Evolutionary conservation across 1,139 yeast species (phyloP), one percentile per base, ranked within the genome.

Genomic region (Casaregolazyma lundiana): DNA sequence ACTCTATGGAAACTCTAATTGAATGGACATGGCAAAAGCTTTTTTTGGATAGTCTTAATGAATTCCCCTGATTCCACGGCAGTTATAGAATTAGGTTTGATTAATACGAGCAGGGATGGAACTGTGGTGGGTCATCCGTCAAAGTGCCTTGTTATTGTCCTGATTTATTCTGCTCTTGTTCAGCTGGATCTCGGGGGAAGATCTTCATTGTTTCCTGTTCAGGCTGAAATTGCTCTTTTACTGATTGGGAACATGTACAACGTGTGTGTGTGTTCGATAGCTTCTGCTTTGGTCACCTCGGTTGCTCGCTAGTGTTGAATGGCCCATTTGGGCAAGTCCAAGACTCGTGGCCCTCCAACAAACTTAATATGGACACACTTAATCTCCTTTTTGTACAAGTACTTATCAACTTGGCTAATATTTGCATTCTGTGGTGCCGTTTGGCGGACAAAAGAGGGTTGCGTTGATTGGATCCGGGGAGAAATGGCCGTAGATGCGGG

Each of bases 311-410:
- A n/a, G 32, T 26, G 11, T 26, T 26, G 32, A 26, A 3, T 26
- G 32, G 5, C 32, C 13, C 15, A 15, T n/a, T 26, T 26, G 4
- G 32, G 32, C 15, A 26, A 26, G 32, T 26, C 32, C 13, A 26
- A 11, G 32, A 13, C 13, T 26, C 13, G 32, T 26, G 13, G 32
- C 15, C n/a, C n/a, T n/a, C 15, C 32, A 26, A 26, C 32, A 7
- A 26, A 26, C 32, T n/a, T 26, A 26, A 26, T n/a, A 26, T 26
- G 32, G 32, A 26, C 32, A n/a, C 13, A 26, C 32, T 26, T 26
- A 26, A 26, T 26, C 32, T 26, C 32, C 13, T 26, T 26, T 26
- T 4, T 11, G 32, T 26, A n/a, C 29, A 24, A 24, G 7, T 24
- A 24, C 11, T 24, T 24, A 24, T 9, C 29, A 24, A 24, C n/a